Percentiles rank a stretch among this genome's conserved stretches.
These are phyloP conservation scores for Camellia sinensis DNA, from an alignment of 148 eudicot genomes.

Conservation along the genomic window DNA sequence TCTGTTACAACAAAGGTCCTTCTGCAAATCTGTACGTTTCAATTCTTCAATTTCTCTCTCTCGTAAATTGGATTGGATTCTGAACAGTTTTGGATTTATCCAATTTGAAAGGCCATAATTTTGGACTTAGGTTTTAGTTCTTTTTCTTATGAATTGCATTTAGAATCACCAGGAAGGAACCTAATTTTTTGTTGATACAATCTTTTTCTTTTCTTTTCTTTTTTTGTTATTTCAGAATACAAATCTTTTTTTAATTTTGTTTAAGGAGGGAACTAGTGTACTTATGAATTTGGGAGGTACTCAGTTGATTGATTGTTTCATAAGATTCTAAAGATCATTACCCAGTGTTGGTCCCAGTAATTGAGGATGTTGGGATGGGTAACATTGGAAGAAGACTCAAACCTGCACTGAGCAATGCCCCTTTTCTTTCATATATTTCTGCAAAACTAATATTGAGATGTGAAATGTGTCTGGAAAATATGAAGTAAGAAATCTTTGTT, in stretches of 20 bases:
- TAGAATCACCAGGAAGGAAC: not conserved
- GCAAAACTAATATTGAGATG: not conserved
- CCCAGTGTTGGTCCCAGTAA: not conserved
- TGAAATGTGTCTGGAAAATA: not conserved
- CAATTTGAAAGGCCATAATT: not conserved
- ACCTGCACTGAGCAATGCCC: not conserved
- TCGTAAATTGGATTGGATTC: not conserved
- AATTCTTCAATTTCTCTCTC: not conserved
- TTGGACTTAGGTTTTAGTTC: not conserved
- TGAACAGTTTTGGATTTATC: not conserved
- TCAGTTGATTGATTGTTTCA: not conserved
- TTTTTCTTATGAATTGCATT: not conserved
- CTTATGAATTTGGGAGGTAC: not conserved
- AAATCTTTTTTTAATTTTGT: not conserved
- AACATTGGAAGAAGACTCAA: not conserved
- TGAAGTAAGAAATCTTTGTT: not conserved
- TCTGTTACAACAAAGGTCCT: conserved; percentile 89
- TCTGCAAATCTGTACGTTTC: conserved; percentile 75
- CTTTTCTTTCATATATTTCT: not conserved
- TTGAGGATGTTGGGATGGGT: not conserved
- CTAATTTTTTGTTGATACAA: not conserved
- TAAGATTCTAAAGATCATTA: not conserved
- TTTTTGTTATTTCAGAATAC: not conserved
- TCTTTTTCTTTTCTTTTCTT: too few relatives aligned
- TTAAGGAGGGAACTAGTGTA: not conserved